Evolutionary conservation across 2,329 filamentous ascomycete species (phyloP), one percentile per base, ranked within the genome.

Genomic region (Aureobasidium mangrovei): DNA sequence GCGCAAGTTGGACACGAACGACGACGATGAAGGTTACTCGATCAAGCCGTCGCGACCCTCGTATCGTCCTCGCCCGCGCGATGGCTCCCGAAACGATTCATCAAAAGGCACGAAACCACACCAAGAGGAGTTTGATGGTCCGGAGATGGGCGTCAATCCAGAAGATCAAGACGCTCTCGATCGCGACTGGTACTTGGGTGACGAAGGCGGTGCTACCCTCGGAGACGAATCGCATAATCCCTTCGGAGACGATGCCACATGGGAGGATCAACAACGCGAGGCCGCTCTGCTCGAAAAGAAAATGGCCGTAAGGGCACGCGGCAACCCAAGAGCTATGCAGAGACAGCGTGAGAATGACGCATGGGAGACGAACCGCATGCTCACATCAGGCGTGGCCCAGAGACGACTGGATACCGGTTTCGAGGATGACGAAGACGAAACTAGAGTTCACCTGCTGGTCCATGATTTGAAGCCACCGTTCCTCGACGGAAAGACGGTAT

Each of bases 281-380:
- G 79, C 79, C 12, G 85, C 83, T 10, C 72, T 90, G 67, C 77
- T 83, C 7, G 88, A 94, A 69, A 93, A 88, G 76, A 93, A 93
- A 74, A 78, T 86, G 67, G 65, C 66, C 1, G 63, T 63, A 10
- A 55, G 66, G 7, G 58, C 56, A 3, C 58, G 61, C 28, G 61
- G 67, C 9, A 88, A 82, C 65, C 86, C 86, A 42, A 80, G 87
- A 48, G 84, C 85, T 57, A 78, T 88, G 56, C 89, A 95, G 70
- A 88, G 91, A 63, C 88, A 95, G 68, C 90, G 87, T 66, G 93
- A 98, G 66, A 90, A 93, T 41, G 93, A 98, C 70, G 91, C 91
- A 0, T 98, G 93, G 93, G 94, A 98, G 70, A 93, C 91, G 12
- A 98, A 98, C 68, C 87, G 93, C 56, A 97, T 98, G 93, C 78